phyloP scores from a whole-genome alignment of 306 rosid genomes.

The Inga oerstediana region DNA sequence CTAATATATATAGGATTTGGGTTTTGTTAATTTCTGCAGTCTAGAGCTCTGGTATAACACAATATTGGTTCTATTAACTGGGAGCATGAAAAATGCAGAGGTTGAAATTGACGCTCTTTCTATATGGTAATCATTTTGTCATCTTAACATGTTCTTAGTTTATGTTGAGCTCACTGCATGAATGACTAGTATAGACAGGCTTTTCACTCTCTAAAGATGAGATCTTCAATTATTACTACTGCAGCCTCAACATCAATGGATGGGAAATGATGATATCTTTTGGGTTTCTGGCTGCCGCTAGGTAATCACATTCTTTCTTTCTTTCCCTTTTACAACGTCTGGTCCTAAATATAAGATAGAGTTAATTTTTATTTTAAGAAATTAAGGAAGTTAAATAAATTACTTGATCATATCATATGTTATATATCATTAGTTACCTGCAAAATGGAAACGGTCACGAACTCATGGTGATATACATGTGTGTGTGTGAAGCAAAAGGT shows the following conservation, averaged over 20 bases:
- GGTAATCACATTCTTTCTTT: conserved; percentile 35
- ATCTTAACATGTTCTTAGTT: neutral
- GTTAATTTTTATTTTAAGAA: fast-evolving
- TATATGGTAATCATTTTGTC: conserved; percentile 45
- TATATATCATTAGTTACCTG: neutral
- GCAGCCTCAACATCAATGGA: conserved; percentile 59
- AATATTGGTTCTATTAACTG: conserved; percentile 52
- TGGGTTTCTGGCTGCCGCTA: conserved; percentile 56
- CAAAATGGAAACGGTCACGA: neutral
- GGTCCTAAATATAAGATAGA: too few species aligned
- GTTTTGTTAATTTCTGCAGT: conserved; percentile 27
- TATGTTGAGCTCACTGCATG: neutral
- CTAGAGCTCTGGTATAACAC: conserved; percentile 66
- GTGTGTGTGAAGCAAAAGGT: neutral
- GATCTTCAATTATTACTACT: neutral
- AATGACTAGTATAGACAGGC: neutral
- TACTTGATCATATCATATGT: too few species aligned
- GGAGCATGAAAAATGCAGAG: conserved; percentile 53
- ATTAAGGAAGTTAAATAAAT: too few species aligned
- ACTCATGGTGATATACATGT: neutral
- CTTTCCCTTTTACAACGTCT: neutral
- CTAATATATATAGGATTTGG: neutral
- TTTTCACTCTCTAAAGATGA: neutral
- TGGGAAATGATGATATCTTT: conserved; percentile 68
- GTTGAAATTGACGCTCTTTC: conserved; percentile 58